Evolutionary conservation across 129 eudicot genomes (phyloP).

Genomic region (Oenanthe sinensis): DNA sequence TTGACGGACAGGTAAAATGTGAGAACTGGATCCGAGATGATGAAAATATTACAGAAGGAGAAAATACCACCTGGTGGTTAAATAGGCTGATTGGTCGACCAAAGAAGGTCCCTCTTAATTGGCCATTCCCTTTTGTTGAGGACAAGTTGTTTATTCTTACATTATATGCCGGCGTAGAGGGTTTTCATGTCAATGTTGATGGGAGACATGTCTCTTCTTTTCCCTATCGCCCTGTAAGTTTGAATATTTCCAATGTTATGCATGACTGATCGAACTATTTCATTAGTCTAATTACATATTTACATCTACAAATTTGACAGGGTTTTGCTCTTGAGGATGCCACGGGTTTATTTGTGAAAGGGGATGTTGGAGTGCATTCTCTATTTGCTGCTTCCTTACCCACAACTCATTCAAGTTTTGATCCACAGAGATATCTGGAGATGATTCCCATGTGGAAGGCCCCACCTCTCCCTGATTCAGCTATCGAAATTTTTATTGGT

Average conservation of each 20-base stretch:
- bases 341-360: slow-evolving; percentile 50
- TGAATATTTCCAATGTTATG: neutral
- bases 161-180: slow-evolving; percentile 68
- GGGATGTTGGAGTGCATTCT: slow-evolving; percentile 60
- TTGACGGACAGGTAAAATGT: slow-evolving; percentile 68
- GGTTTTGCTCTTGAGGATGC: slow-evolving; percentile 90
- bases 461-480: slow-evolving; percentile 36
- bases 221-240: slow-evolving; percentile 72
- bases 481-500: slow-evolving; percentile 57
- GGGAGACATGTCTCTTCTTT: slow-evolving; percentile 79
- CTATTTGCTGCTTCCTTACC: slow-evolving; percentile 71
- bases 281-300: neutral
- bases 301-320: slow-evolving; percentile 20
- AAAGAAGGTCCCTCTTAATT: slow-evolving; percentile 44
- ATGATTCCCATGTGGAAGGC: slow-evolving; percentile 38
- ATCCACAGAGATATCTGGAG: slow-evolving; percentile 44
- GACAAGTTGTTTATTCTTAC: slow-evolving; percentile 70
- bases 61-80: slow-evolving; percentile 66
- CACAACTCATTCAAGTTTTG: slow-evolving; percentile 52
- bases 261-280: neutral
- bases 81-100: slow-evolving; percentile 55
- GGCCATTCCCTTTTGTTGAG: slow-evolving; percentile 78
- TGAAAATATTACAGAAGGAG: slow-evolving; percentile 35
- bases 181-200: slow-evolving; percentile 76
- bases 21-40: slow-evolving; percentile 79